A percentile compares a stretch with the other conserved stretches of the same genome.
Conservation (phyloP, 1,284 basidiomycete genomes). For the Rhodotorula sp. region DNA sequence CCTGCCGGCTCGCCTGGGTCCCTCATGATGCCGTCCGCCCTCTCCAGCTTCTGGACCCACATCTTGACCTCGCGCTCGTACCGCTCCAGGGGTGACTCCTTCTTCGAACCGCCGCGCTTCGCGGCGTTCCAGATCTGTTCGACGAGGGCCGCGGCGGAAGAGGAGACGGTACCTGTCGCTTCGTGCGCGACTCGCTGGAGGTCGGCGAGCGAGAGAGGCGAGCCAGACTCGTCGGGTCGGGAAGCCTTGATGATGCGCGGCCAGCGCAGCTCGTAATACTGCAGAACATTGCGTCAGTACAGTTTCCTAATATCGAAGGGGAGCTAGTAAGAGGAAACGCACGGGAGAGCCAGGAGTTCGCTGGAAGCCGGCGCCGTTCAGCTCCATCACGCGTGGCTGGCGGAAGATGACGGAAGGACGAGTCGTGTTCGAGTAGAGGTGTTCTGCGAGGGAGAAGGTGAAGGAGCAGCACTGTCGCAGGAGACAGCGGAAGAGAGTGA, state of each 20-base stretch:
- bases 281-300: not conserved
- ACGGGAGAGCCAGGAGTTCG: slow-evolving; percentile 55
- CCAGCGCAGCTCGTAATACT: slow-evolving; percentile 80
- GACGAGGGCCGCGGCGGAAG: not conserved
- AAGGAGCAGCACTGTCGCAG: slow-evolving; percentile 24
- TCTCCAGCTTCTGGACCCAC: slow-evolving; percentile 27
- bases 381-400: slow-evolving; percentile 65
- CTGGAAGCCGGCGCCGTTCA: slow-evolving; percentile 73
- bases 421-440: slow-evolving; percentile 44
- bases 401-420: slow-evolving; percentile 61
- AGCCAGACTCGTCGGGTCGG: slow-evolving; percentile 7
- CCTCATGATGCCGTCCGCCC: slow-evolving; percentile 18
- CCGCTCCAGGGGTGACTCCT: slow-evolving; percentile 4
- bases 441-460: slow-evolving; percentile 29
- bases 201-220: slow-evolving; percentile 25
- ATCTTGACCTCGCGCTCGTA: slow-evolving; percentile 3
- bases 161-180: slow-evolving; percentile 5
- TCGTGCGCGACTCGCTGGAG: slow-evolving; percentile 29
- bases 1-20: not conserved
- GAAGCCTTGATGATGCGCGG: slow-evolving; percentile 54
- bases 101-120: not conserved
- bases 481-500: slow-evolving; percentile 25
- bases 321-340: slow-evolving; percentile 33
- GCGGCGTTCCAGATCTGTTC: not conserved
- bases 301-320: not conserved